Conservation (phyloP, 2,329 filamentous ascomycete genomes). For the Lithohypha guttulata region DNA sequence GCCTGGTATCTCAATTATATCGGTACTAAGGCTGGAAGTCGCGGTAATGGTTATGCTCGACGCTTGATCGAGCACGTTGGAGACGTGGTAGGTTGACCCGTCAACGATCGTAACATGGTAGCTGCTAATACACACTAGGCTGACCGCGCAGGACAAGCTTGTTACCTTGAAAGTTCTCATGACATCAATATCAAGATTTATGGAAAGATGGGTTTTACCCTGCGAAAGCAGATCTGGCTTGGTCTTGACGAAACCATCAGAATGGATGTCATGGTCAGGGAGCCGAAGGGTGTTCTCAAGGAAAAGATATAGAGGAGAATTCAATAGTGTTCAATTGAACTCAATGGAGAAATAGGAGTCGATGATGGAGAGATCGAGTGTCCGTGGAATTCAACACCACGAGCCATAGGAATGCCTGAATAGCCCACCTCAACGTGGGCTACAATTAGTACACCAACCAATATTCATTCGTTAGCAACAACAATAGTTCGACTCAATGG, state of each 20-base stretch:
- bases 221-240: slow-evolving; percentile 53
- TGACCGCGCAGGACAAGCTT: slow-evolving; percentile 54
- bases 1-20: slow-evolving; percentile 79
- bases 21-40: slow-evolving; percentile 59
- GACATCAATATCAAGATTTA: slow-evolving; percentile 60
- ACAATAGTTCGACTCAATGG: no score
- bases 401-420: background rate
- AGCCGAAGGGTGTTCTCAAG: slow-evolving; percentile 38
- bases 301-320: slow-evolving; percentile 4
- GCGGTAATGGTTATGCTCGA: slow-evolving; percentile 61
- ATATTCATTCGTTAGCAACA: slow-evolving; percentile 1
- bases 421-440: slow-evolving; percentile 7
- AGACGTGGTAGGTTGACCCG: slow-evolving; percentile 39
- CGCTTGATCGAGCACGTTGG: slow-evolving; percentile 63
- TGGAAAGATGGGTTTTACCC: slow-evolving; percentile 61
- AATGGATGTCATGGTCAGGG: slow-evolving; percentile 72
- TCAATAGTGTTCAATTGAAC: background rate
- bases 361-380: no score
- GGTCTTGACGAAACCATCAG: slow-evolving; percentile 42
- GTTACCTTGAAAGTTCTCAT: slow-evolving; percentile 72
- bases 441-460: background rate
- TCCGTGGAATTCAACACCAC: slow-evolving; percentile 6
- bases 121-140: slow-evolving; percentile 38
- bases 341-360: no score
- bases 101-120: background rate